Conservation (phyloP, 148 eudicot species). For the Chenopodium suecicum region DNA sequence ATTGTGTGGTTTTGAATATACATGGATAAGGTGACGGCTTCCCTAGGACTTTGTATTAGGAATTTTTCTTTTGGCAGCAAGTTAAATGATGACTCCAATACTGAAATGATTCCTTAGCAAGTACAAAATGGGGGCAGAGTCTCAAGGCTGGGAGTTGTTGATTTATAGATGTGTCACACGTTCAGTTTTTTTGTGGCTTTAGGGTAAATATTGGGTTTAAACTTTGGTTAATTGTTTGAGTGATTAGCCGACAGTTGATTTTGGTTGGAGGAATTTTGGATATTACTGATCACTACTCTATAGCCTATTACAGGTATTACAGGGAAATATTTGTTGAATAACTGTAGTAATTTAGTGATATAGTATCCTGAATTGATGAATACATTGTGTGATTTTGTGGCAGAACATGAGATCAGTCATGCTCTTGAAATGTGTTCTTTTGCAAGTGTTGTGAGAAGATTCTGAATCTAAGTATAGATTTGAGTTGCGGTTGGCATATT, state of each 20-base stretch:
- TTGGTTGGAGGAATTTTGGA: too few species aligned
- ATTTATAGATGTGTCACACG: not conserved
- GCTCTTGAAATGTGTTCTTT: not conserved
- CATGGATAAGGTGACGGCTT: too few species aligned
- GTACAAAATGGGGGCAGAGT: too few species aligned
- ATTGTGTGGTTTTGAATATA: too few species aligned
- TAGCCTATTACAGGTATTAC: too few species aligned
- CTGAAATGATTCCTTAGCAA: too few species aligned
- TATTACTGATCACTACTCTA: not conserved
- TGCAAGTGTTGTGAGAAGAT: not conserved
- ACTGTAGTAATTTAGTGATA: not conserved
- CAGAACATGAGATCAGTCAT: not conserved
- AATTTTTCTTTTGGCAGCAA: too few species aligned
- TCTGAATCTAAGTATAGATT: not conserved
- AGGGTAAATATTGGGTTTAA: not conserved
- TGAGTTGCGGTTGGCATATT: not conserved
- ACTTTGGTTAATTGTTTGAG: not conserved
- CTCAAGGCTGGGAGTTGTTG: too few species aligned
- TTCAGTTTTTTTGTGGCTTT: not conserved
- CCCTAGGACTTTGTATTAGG: too few species aligned
- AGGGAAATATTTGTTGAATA: too few species aligned
- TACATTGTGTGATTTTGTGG: not conserved
- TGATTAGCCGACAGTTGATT: not conserved
- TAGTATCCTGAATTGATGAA: not conserved
- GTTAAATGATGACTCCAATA: too few species aligned